Evolutionary conservation across 345 rosid genomes (phyloP), one percentile per base, ranked within the genome.

Genomic region (Kernera saxatilis): DNA sequence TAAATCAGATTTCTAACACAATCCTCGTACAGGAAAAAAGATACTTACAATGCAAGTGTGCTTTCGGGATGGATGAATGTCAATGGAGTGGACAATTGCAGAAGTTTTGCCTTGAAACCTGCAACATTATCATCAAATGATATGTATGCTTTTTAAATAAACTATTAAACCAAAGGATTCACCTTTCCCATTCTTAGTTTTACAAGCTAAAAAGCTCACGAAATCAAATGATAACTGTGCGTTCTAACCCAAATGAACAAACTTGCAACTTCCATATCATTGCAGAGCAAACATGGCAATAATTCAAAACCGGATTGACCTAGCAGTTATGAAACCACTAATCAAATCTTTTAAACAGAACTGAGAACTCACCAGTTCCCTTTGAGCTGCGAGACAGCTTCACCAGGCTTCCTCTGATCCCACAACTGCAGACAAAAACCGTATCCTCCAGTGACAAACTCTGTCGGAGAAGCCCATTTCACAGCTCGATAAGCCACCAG

Each of bases 341-440:
- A n/a, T n/a, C n/a, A n/a, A n/a, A n/a, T n/a, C n/a, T n/a, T n/a
- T n/a, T n/a, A n/a, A n/a, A 43, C 17, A 39, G 40, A 40, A 8
- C 11, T 10, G 7, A 46, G 26, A 25, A 45, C 93, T 78, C 79
- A 91, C 97, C 92, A 87, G 64, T 70, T 82, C 27, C 90, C 88
- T 66, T 93, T 89, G 45, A 91, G 88, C 83, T 82, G 90, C 2
- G 90, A 84, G 40, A 84, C 97, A 3, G 96, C 81, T 23, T 86
- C 87, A 64, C 87, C 91, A 11, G 88, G 67, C 57, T 76, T 87
- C 78, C 97, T 83, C 68, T 73, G 83, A 79, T 93, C 98, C 98
- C 97, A 93, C 95, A 92, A 85, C 29, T 85, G 96, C 37, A 93
- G 68, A 59, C 94, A 87, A 67, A 85, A 87, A 18, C 97, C 97